Evolutionary conservation across 306 rosid genomes (phyloP).

Genomic region (Dryas alaskensis): DNA sequence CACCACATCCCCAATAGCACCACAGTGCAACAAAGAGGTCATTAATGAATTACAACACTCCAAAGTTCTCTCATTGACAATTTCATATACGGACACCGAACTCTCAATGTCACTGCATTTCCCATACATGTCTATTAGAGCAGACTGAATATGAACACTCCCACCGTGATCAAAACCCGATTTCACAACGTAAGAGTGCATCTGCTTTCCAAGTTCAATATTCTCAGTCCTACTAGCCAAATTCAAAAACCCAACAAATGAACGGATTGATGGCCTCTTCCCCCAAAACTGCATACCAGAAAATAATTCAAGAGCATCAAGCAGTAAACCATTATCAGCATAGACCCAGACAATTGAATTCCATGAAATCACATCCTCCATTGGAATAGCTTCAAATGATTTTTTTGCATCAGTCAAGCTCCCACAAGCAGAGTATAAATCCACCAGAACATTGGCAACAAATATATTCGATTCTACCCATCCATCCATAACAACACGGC

Average conservation of each 20-base stretch:
- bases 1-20: slow-evolving; percentile 53
- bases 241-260: slow-evolving; percentile 55
- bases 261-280: slow-evolving; percentile 69
- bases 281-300: slow-evolving; percentile 58
- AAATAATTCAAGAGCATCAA: slow-evolving; percentile 49
- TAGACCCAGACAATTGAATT: slow-evolving; percentile 67
- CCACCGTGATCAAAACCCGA: slow-evolving; percentile 48
- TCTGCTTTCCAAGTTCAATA: slow-evolving; percentile 55
- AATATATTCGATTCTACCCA: slow-evolving; percentile 51
- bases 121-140: slow-evolving; percentile 82
- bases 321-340: slow-evolving; percentile 36
- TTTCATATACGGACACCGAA: slow-evolving; percentile 59
- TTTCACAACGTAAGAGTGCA: slow-evolving; percentile 58
- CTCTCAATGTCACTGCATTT: slow-evolving; percentile 65
- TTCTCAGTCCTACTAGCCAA: slow-evolving; percentile 52
- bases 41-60: slow-evolving; percentile 80
- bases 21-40: slow-evolving; percentile 71
- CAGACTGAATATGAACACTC: slow-evolving; percentile 67
- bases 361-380: slow-evolving; percentile 80
- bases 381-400: slow-evolving; percentile 51
- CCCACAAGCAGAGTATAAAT: slow-evolving; percentile 76
- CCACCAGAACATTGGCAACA: slow-evolving; percentile 77
- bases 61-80: slow-evolving; percentile 40
- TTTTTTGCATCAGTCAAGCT: slow-evolving; percentile 51
- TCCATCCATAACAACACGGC: slow-evolving; percentile 54